Conservation (phyloP, 495 filamentous ascomycete genomes). For the Penicillium pulvis region DNA sequence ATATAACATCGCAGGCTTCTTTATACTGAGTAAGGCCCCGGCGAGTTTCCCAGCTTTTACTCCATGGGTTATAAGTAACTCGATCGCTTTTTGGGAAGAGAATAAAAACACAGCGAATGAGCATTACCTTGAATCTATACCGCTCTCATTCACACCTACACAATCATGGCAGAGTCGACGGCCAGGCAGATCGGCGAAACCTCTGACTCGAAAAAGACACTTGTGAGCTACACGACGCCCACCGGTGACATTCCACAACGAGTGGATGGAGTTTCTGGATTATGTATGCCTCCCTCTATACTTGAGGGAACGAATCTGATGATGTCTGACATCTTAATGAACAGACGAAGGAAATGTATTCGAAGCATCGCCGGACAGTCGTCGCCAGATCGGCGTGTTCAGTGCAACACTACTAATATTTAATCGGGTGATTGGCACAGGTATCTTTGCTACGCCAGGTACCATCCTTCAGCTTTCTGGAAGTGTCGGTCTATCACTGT, state of each 20-base stretch:
- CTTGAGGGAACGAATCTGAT: too few relatives aligned
- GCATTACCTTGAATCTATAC: too few relatives aligned
- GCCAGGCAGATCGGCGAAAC: conserved; percentile 8
- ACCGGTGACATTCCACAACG: conserved; percentile 22
- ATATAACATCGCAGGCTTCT: too few relatives aligned
- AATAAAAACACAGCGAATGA: too few relatives aligned
- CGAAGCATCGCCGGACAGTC: conserved; percentile 62
- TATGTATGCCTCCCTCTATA: conserved; percentile 30
- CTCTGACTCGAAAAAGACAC: conserved; percentile 15
- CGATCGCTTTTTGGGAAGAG: not conserved
- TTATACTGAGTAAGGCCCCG: too few relatives aligned
- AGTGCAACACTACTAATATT: conserved; percentile 66
- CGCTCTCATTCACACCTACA: not conserved
- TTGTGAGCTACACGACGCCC: conserved; percentile 24
- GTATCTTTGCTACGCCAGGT: conserved; percentile 65
- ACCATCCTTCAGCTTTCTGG: conserved; percentile 55
- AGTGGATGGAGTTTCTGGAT: conserved; percentile 38
- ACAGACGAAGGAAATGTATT: conserved; percentile 55
- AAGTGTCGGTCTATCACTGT: conserved; percentile 53
- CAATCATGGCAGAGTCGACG: not conserved
- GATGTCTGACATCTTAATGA: not conserved
- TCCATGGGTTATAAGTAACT: conserved; percentile 10
- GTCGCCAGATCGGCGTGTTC: conserved; percentile 61
- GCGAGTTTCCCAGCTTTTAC: too few relatives aligned
- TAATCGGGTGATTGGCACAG: conserved; percentile 67